phyloP scores from a whole-genome alignment of 116 monocot species.

The Dioscorea cayenensis region DNA sequence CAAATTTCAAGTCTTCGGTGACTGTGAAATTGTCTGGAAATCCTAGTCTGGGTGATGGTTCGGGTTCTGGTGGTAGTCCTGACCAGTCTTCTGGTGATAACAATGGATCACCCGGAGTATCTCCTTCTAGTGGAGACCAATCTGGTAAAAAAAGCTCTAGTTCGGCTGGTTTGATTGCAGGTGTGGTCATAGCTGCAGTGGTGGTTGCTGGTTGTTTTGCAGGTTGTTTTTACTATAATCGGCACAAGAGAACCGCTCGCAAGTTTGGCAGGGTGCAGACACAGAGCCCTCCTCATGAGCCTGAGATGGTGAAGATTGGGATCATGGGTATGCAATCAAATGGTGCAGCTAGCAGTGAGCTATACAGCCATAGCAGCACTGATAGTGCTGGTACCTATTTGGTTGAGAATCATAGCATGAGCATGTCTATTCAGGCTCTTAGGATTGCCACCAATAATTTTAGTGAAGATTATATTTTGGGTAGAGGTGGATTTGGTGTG shows the following conservation, averaged over 20 bases:
- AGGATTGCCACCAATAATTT: conserved; percentile 16
- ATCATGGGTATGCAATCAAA: background rate
- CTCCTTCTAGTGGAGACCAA: background rate
- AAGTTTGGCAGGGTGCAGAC: conserved; percentile 10
- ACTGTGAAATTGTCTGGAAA: conserved; percentile 2
- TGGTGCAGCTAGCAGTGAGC: background rate
- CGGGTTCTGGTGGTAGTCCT: conserved; percentile 4
- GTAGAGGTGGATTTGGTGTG: conserved; percentile 34
- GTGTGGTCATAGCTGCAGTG: conserved; percentile 4
- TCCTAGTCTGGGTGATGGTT: conserved; percentile 1
- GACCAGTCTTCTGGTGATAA: background rate
- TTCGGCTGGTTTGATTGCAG: conserved; percentile 8
- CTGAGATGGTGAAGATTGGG: conserved; percentile 8
- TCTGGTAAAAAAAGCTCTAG: conserved; percentile 1
- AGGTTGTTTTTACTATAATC: background rate
- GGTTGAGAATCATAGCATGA: conserved; percentile 8
- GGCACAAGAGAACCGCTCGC: background rate
- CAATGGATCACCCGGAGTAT: background rate
- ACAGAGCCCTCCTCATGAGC: conserved; percentile 6
- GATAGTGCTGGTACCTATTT: conserved; percentile 3
- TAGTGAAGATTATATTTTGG: conserved; percentile 20
- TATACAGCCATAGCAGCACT: conserved; percentile 8
- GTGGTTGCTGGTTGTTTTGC: background rate
- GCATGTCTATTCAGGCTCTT: conserved; percentile 16
- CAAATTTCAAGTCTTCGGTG: conserved; percentile 1